phyloP scores from a whole-genome alignment of 1,139 yeast species.

The Diutina neorugosa region DNA sequence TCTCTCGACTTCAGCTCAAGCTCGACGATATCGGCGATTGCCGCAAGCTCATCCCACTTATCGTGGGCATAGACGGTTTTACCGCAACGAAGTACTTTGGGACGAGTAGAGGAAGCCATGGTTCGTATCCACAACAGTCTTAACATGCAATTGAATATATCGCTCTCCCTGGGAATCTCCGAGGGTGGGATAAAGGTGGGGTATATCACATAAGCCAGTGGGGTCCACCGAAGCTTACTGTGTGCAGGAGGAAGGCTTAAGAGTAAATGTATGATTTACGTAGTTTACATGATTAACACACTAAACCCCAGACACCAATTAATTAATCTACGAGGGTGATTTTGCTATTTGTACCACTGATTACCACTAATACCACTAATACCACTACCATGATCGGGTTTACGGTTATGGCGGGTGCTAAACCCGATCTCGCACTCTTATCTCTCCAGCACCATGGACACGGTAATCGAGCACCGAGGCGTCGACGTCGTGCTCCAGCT shows the following conservation, averaged over 20 bases:
- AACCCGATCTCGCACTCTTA: neutral
- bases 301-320: too few relatives aligned
- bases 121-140: neutral
- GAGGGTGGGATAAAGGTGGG: neutral
- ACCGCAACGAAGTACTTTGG: constrained; percentile 41
- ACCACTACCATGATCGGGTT: too few relatives aligned
- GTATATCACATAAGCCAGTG: neutral
- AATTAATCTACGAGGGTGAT: neutral
- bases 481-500: constrained; percentile 16
- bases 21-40: constrained; percentile 39
- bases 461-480: neutral
- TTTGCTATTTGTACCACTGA: too few relatives aligned
- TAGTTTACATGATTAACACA: too few relatives aligned
- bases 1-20: constrained; percentile 32
- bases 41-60: constrained; percentile 40
- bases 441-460: neutral
- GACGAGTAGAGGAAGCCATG: neutral
- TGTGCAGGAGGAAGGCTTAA: neutral
- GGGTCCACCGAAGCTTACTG: neutral
- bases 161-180: neutral
- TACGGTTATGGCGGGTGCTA: too few relatives aligned
- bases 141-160: neutral
- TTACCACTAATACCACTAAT: too few relatives aligned
- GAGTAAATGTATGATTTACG: too few relatives aligned
- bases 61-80: constrained; percentile 37